Conservation (phyloP, 805 yeast species). For the Yamadazyma sp. region DNA sequence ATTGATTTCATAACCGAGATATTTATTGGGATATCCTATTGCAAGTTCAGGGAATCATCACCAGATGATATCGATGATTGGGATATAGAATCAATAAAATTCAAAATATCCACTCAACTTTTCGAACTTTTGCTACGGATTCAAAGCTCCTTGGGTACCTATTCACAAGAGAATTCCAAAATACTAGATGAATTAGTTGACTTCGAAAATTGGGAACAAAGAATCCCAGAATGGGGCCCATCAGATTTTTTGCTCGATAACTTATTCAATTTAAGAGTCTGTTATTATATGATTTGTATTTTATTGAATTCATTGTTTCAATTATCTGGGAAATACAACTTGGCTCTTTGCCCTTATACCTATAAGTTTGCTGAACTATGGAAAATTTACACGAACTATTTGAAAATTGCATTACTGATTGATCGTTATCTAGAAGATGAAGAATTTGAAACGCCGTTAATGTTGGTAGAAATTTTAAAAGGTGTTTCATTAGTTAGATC, state of each 20-base stretch:
- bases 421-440: conserved; percentile 32
- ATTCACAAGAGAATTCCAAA: conserved; percentile 2
- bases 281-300: conserved; percentile 27
- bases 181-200: neutral
- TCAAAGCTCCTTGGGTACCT: neutral
- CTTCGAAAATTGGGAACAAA: conserved; percentile 4
- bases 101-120: conserved; percentile 31
- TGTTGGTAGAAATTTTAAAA: conserved; percentile 38
- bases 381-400: conserved; percentile 62
- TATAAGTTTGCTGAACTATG: conserved; percentile 57
- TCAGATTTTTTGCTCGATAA: conserved; percentile 29
- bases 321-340: conserved; percentile 30
- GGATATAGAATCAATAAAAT: conserved; percentile 27
- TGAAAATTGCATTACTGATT: conserved; percentile 56
- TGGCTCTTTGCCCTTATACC: conserved; percentile 60
- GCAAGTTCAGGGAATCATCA: conserved; percentile 1
- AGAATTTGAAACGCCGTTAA: conserved; percentile 26
- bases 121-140: conserved; percentile 24
- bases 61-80: neutral
- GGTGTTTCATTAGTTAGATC: conserved; percentile 66
- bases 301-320: conserved; percentile 30
- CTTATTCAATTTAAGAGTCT: conserved; percentile 23
- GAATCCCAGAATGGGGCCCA: conserved; percentile 9
- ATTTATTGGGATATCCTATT: conserved; percentile 4
- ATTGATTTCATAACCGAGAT: conserved; percentile 5